A percentile compares a stretch with the other conserved stretches of the same genome.
Conservation (phyloP, 2,329 filamentous ascomycete species). For the Ophiostoma ulmi region DNA sequence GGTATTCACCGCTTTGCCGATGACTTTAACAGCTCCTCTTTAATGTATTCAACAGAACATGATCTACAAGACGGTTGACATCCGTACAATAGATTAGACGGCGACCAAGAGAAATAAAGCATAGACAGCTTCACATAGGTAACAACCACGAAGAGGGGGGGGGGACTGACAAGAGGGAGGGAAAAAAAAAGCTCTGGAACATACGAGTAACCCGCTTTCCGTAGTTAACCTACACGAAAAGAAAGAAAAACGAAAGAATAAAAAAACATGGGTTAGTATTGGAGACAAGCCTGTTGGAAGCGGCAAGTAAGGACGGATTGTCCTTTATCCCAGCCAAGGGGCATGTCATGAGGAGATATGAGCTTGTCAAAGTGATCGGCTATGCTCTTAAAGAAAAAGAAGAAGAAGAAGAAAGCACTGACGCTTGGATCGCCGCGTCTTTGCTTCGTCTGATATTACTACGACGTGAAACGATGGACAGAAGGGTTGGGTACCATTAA, state of each 20-base stretch:
- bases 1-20: background rate
- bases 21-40: background rate
- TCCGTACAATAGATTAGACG: background rate
- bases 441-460: conserved; percentile 12
- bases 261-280: background rate
- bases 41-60: background rate
- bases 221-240: no score
- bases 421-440: conserved; percentile 12
- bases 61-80: background rate
- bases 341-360: background rate
- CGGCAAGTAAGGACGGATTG: background rate
- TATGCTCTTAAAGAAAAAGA: background rate
- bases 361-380: conserved; percentile 13
- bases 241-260: background rate
- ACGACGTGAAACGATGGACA: conserved; percentile 8
- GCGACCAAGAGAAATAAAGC: background rate
- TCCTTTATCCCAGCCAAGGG: no score
- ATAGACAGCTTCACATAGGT: background rate
- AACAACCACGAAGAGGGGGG: background rate
- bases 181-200: background rate
- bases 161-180: background rate
- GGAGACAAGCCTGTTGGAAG: conserved; percentile 1
- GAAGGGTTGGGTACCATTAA: background rate
- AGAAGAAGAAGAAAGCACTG: background rate
- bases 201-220: background rate